These are phyloP conservation scores for Quercus suber DNA, from an alignment of 306 rosid genomes.

Conservation along the genomic window DNA sequence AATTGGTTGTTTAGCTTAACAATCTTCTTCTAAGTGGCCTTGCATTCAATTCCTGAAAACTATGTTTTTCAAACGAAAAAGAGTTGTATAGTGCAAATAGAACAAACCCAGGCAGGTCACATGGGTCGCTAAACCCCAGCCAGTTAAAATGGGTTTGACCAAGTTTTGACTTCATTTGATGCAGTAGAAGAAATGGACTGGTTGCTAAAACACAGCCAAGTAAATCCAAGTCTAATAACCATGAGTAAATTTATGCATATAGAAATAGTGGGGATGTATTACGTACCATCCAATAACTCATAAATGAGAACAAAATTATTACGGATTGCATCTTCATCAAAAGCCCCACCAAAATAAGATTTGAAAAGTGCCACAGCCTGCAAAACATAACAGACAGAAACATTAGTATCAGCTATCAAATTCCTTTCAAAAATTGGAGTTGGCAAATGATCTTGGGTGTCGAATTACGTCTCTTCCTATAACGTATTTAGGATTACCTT, in stretches of 20 bases:
- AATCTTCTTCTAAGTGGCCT: background rate
- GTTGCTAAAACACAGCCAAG: background rate
- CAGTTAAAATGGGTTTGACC: background rate
- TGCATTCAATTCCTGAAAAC: background rate
- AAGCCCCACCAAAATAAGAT: slow-evolving; percentile 98
- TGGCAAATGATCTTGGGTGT: too few species aligned
- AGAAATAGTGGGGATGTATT: slow-evolving; percentile 1
- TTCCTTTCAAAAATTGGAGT: background rate
- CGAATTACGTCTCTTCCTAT: too few species aligned
- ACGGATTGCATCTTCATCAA: slow-evolving; percentile 98
- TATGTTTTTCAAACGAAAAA: background rate
- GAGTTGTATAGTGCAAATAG: background rate
- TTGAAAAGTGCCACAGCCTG: slow-evolving; percentile 95
- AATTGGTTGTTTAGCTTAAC: background rate
- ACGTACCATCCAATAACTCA: slow-evolving; percentile 89
- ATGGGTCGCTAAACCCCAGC: background rate
- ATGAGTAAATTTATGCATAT: slow-evolving; percentile 4
- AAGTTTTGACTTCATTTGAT: background rate
- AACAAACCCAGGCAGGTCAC: background rate
- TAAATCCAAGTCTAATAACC: background rate
- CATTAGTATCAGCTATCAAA: slow-evolving; percentile 15
- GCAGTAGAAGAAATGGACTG: background rate
- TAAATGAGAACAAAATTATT: slow-evolving; percentile 96
- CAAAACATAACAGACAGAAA: slow-evolving; percentile 21
- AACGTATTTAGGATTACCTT: too few species aligned